phyloP scores from a whole-genome alignment of 2,329 filamentous ascomycete genomes.

The Teratosphaeriaceae sp. region DNA sequence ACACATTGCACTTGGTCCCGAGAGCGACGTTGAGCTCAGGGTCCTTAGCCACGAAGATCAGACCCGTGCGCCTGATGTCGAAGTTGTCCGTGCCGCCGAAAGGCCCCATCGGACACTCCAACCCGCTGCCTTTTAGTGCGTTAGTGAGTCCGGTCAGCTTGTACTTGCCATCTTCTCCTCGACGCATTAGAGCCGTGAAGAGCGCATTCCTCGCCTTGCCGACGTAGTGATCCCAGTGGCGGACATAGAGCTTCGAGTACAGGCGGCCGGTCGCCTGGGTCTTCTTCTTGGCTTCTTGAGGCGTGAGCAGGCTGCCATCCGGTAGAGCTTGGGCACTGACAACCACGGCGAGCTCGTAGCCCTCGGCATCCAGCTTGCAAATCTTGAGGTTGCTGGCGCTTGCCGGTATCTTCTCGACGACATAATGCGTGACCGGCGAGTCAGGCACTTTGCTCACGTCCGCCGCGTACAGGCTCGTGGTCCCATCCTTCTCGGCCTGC shows the following conservation, averaged over 20 bases:
- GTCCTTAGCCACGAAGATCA: slow-evolving; percentile 71
- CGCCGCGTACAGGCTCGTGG: slow-evolving; percentile 26
- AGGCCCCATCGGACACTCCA: slow-evolving; percentile 64
- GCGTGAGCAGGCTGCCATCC: slow-evolving; percentile 56
- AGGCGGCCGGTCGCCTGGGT: slow-evolving; percentile 39
- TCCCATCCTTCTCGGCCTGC: slow-evolving; percentile 35
- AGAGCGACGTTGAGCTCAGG: slow-evolving; percentile 63
- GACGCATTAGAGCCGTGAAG: slow-evolving; percentile 40
- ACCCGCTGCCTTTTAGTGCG: slow-evolving; percentile 51
- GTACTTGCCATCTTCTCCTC: slow-evolving; percentile 31
- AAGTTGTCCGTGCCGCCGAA: slow-evolving; percentile 80
- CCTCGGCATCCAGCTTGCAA: slow-evolving; percentile 26
- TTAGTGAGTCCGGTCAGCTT: slow-evolving; percentile 50
- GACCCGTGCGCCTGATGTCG: slow-evolving; percentile 59
- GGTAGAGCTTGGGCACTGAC: slow-evolving; percentile 57
- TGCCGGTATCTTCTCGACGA: slow-evolving; percentile 39
- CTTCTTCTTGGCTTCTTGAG: slow-evolving; percentile 37
- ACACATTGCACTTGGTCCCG: slow-evolving; percentile 77
- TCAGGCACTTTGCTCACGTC: slow-evolving; percentile 12
- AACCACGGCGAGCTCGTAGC: slow-evolving; percentile 36
- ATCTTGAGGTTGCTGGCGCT: slow-evolving; percentile 45
- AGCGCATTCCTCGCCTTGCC: slow-evolving; percentile 44
- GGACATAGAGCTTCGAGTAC: slow-evolving; percentile 46
- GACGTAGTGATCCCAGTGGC: slow-evolving; percentile 48
- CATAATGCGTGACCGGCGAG: slow-evolving; percentile 29